Conservation (phyloP, 768 basidiomycete genomes). For the Scleroderma bovista region DNA sequence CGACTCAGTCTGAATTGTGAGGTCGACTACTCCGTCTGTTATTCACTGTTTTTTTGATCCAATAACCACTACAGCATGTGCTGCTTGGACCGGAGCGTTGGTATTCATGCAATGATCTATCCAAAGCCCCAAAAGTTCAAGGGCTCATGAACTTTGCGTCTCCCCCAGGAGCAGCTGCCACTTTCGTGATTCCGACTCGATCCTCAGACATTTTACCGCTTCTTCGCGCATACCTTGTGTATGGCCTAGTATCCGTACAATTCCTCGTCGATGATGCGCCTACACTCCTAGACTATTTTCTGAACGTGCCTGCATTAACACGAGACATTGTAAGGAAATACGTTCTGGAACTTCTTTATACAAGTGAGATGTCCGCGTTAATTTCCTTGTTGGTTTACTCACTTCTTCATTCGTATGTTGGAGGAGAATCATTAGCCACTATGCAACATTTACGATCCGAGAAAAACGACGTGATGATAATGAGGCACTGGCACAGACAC, state of each 20-base stretch:
- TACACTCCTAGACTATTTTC: constrained; percentile 47
- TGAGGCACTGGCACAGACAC: constrained; percentile 18
- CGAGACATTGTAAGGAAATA: constrained; percentile 58
- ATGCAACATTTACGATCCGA: constrained; percentile 55
- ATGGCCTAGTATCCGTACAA: constrained; percentile 74
- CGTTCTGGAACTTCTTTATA: constrained; percentile 74
- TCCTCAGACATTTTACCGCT: constrained; percentile 35
- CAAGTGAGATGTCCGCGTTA: constrained; percentile 44
- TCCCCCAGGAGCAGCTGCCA: neutral
- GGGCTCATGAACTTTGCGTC: neutral
- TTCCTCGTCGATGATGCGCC: constrained; percentile 73
- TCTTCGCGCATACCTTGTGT: constrained; percentile 75
- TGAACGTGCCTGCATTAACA: constrained; percentile 49
- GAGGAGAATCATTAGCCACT: constrained; percentile 66
- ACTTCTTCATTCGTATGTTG: constrained; percentile 63
- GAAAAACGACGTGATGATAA: constrained; percentile 73
- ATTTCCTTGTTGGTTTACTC: neutral
- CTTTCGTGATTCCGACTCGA: neutral
- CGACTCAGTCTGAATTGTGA: no score
- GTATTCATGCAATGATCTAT: constrained; percentile 18
- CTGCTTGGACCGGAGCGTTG: no score
- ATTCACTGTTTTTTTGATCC: no score
- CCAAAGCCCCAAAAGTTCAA: constrained; percentile 15
- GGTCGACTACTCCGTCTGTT: no score
- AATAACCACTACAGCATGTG: no score